Evolutionary conservation across 108 stramenopile species (phyloP).

Genomic region (Halocafeteria seosinensis): DNA sequence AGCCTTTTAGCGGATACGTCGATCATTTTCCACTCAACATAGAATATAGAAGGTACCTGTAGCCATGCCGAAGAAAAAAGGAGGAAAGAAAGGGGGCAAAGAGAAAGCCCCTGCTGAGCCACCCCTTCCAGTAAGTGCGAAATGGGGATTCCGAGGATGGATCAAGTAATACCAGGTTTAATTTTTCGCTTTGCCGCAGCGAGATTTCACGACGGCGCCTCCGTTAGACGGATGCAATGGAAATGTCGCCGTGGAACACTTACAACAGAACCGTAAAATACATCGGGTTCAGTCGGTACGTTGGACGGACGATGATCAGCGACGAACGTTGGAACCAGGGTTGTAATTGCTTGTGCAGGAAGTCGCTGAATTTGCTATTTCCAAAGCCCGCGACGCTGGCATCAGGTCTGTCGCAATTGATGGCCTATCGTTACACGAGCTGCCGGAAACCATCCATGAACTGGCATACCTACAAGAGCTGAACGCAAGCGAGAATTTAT

Average conservation of each 20-base stretch:
- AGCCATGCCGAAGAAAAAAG: too few relatives aligned
- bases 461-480: neutral
- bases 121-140: too few relatives aligned
- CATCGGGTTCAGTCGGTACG: neutral
- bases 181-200: too few relatives aligned
- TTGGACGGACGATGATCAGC: neutral
- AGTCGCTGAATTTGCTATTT: neutral
- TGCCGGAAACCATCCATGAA: neutral
- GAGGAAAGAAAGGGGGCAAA: too few relatives aligned
- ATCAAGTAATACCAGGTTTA: too few relatives aligned
- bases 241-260: neutral
- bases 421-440: neutral
- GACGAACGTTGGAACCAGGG: neutral
- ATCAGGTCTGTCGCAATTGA: neutral
- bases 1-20: too few relatives aligned
- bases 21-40: too few relatives aligned
- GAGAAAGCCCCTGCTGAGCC: too few relatives aligned
- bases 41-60: too few relatives aligned
- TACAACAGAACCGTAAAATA: neutral
- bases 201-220: neutral
- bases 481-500: neutral
- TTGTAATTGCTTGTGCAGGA: neutral
- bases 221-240: neutral
- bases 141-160: too few relatives aligned
- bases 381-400: neutral